A percentile compares a stretch with the other conserved stretches of the same genome.
phyloP scores from a whole-genome alignment of 495 filamentous ascomycete species.

The Xylaria bambusicola region DNA sequence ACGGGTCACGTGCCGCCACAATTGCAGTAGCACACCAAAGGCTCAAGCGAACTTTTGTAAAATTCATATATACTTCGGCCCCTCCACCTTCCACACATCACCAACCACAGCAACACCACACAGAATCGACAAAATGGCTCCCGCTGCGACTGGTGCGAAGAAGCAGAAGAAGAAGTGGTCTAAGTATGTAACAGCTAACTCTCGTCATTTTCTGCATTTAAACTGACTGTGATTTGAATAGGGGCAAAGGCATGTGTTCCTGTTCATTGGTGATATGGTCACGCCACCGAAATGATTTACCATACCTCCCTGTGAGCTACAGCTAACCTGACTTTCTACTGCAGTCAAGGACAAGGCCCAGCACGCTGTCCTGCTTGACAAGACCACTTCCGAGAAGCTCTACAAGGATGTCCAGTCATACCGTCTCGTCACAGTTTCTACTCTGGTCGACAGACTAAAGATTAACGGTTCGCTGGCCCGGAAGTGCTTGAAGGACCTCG shows the following conservation, averaged over 20 bases:
- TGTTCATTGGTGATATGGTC: slow-evolving; percentile 6
- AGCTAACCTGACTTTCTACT: slow-evolving; percentile 28
- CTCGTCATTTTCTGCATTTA: slow-evolving; percentile 6
- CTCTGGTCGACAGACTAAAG: slow-evolving; percentile 98
- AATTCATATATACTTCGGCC: slow-evolving; percentile 37
- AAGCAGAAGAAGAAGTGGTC: slow-evolving; percentile 99
- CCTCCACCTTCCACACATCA: slow-evolving; percentile 38
- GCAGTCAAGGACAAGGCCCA: slow-evolving; percentile 99
- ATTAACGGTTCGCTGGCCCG: slow-evolving; percentile 98
- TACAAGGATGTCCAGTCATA: slow-evolving; percentile 99
- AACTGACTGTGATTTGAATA: slow-evolving; percentile 28
- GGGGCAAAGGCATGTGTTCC: slow-evolving; percentile 35
- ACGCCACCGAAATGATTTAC: slow-evolving; percentile 11
- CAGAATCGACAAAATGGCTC: slow-evolving; percentile 60
- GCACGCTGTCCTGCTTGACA: slow-evolving; percentile 83
- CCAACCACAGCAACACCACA: slow-evolving; percentile 47
- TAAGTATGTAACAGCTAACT: slow-evolving; percentile 58
- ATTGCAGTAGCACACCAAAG: slow-evolving; percentile 20
- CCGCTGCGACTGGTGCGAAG: slow-evolving; percentile 84
- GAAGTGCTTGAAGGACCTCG: slow-evolving; percentile 84
- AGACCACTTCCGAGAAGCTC: slow-evolving; percentile 83
- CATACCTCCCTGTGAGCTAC: slow-evolving; percentile 3
- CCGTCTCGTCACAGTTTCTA: slow-evolving; percentile 98
- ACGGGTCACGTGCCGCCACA: slow-evolving; percentile 10
- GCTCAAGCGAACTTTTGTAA: slow-evolving; percentile 33